phyloP scores from a whole-genome alignment of 73 alveolate genomes.

The Tetrahymena borealis region DNA sequence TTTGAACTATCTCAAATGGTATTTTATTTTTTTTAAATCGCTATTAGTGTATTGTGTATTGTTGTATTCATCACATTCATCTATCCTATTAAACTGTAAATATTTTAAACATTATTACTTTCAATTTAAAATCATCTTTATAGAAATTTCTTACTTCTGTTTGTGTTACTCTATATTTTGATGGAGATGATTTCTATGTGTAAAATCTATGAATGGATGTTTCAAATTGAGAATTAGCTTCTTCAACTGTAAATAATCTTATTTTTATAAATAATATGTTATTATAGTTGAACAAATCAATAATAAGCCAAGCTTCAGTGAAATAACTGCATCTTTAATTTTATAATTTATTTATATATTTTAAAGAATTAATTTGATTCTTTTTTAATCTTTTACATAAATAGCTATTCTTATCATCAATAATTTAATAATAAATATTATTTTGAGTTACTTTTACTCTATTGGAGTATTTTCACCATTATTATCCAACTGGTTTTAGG shows the following conservation, averaged over 20 bases:
- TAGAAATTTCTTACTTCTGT: not conserved
- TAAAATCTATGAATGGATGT: not conserved
- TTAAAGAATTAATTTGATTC: too few relatives aligned
- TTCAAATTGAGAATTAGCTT: not conserved
- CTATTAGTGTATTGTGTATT: not conserved
- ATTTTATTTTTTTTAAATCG: not conserved
- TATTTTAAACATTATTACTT: not conserved
- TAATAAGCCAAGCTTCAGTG: too few relatives aligned
- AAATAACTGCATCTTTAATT: too few relatives aligned
- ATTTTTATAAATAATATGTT: too few relatives aligned
- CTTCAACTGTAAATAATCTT: not conserved
- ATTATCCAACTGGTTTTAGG: not conserved
- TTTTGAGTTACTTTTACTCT: not conserved
- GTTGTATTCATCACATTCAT: not conserved
- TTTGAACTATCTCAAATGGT: not conserved
- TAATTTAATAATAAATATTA: too few relatives aligned
- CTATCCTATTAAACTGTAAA: not conserved
- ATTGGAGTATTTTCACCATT: not conserved
- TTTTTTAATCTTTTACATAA: too few relatives aligned
- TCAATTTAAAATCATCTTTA: not conserved
- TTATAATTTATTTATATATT: too few relatives aligned
- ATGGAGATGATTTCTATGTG: not conserved
- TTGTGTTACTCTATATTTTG: not conserved
- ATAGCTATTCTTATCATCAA: too few relatives aligned
- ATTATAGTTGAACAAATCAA: too few relatives aligned